A percentile compares a stretch with the other conserved stretches of the same genome.
Conservation (phyloP, 192 early-diverging fungal genomes). For the Coemansia sp. region DNA sequence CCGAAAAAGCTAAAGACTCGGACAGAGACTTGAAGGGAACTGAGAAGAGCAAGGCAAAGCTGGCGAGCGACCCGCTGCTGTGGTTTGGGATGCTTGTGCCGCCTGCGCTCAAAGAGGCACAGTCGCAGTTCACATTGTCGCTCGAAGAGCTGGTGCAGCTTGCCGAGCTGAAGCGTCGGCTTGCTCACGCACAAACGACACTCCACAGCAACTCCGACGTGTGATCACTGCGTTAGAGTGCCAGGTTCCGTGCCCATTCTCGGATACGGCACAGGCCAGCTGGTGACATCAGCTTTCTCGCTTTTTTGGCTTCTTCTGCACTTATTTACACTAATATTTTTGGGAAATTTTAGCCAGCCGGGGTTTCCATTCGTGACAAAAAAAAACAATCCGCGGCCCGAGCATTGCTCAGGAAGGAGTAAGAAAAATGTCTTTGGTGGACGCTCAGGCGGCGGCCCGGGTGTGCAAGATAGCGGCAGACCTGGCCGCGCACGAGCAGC, state of each 20-base stretch:
- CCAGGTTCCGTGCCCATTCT: too few species aligned
- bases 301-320: too few species aligned
- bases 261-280: too few species aligned
- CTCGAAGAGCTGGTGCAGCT: constrained; percentile 25
- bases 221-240: too few species aligned
- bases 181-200: background rate
- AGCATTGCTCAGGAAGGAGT: too few species aligned
- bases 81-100: constrained; percentile 53
- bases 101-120: constrained; percentile 36
- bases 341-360: too few species aligned
- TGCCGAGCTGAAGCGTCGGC: constrained; percentile 20
- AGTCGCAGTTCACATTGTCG: constrained; percentile 27
- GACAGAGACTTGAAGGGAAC: background rate
- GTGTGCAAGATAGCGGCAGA: constrained; percentile 36
- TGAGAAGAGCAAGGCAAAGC: background rate
- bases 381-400: background rate
- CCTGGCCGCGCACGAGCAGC: constrained; percentile 21
- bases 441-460: constrained; percentile 22
- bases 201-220: too few species aligned
- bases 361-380: too few species aligned
- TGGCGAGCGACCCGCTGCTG: constrained; percentile 32
- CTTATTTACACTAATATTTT: too few species aligned
- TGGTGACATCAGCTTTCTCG: background rate
- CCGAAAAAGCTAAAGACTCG: background rate
- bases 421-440: constrained; percentile 10